Evolutionary conservation across 139 green algal genomes (phyloP).

Genomic region (Microglena sp.): DNA sequence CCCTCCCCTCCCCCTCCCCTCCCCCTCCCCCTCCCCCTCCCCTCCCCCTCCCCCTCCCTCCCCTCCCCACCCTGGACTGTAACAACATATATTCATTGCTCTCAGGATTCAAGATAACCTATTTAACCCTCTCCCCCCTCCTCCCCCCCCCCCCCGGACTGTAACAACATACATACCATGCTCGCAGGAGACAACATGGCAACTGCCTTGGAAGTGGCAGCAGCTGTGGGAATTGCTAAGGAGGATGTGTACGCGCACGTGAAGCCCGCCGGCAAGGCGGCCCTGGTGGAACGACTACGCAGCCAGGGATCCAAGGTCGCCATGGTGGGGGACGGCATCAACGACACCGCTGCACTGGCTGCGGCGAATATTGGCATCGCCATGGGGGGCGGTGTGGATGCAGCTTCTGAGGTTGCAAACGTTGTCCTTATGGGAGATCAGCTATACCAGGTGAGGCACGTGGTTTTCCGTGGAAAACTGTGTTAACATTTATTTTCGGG

Average conservation of each 20-base stretch:
- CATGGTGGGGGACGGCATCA: constrained; percentile 89
- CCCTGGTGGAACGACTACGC: constrained; percentile 48
- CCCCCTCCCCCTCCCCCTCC: too few relatives aligned
- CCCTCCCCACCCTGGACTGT: too few relatives aligned
- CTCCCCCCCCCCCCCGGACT: too few relatives aligned
- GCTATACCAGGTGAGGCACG: constrained; percentile 41
- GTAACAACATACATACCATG: too few relatives aligned
- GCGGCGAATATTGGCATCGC: constrained; percentile 79
- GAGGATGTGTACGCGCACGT: neutral
- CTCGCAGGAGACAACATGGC: constrained; percentile 59
- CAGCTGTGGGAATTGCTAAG: constrained; percentile 44
- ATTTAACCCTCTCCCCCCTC: too few relatives aligned
- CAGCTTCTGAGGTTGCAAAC: constrained; percentile 54
- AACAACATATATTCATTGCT: too few relatives aligned
- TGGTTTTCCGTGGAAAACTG: too few relatives aligned
- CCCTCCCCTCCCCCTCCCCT: too few relatives aligned
- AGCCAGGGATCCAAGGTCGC: constrained; percentile 45
- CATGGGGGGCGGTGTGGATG: constrained; percentile 65
- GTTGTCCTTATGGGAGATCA: constrained; percentile 75
- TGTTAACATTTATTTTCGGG: too few relatives aligned
- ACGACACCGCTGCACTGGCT: constrained; percentile 79
- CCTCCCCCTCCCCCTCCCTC: too few relatives aligned
- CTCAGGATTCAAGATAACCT: too few relatives aligned
- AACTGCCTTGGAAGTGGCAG: constrained; percentile 47
- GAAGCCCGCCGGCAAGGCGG: constrained; percentile 55